These are phyloP conservation scores for Lignosus rhinocerotis DNA, from an alignment of 1,284 basidiomycete genomes.

Conservation along the genomic window DNA sequence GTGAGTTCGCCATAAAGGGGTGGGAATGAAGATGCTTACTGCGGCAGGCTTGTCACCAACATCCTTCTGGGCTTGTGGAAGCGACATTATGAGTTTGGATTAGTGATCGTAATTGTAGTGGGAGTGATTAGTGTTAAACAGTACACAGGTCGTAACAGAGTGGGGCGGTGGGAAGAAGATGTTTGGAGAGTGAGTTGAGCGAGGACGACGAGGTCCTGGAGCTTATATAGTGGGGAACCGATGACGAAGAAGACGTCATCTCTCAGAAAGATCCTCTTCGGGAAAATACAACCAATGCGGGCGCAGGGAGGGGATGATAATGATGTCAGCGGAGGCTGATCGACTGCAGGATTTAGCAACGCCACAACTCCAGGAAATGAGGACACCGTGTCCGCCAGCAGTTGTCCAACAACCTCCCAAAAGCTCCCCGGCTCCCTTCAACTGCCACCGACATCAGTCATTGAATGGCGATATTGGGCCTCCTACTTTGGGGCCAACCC, in stretches of 20 bases:
- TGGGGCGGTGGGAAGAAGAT: background rate
- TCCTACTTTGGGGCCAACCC: background rate
- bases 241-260: conserved; percentile 21
- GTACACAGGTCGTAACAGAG: conserved; percentile 10
- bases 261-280: conserved; percentile 3
- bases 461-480: too few species aligned
- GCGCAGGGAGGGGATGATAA: background rate
- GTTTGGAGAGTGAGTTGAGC: conserved; percentile 14
- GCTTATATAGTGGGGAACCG: conserved; percentile 12
- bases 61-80: conserved; percentile 60
- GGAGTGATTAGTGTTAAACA: background rate
- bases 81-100: conserved; percentile 48
- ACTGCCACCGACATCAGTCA: background rate
- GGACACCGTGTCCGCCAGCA: background rate
- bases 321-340: conserved; percentile 19
- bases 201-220: background rate
- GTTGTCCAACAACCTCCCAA: background rate
- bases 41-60: conserved; percentile 54
- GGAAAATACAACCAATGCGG: background rate
- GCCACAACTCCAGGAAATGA: conserved; percentile 15
- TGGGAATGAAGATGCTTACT: conserved; percentile 2
- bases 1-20: background rate
- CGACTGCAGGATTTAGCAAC: conserved; percentile 5
- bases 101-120: conserved; percentile 8
- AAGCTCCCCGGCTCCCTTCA: background rate